Evolutionary conservation across 495 filamentous ascomycete species (phyloP).

Genomic region (Neurospora africana): DNA sequence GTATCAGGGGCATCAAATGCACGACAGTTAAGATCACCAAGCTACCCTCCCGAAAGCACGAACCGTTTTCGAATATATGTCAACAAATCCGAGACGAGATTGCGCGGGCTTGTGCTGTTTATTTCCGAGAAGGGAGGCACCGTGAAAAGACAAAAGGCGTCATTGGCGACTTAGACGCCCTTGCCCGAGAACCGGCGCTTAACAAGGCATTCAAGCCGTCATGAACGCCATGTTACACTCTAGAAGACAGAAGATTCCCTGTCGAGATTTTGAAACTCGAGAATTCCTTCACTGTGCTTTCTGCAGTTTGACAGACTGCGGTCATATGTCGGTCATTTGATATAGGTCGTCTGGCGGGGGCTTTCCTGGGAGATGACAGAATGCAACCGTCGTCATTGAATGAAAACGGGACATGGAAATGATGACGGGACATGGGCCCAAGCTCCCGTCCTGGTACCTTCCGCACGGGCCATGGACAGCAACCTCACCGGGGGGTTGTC

Average conservation of each 20-base stretch:
- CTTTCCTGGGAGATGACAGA: not conserved
- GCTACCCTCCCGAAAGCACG: not conserved
- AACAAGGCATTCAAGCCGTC: not conserved
- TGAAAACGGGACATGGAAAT: not conserved
- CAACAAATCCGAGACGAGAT: not conserved
- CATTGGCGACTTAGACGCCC: not conserved
- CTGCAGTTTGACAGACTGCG: not conserved
- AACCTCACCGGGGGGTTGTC: not conserved
- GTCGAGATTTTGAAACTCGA: not conserved
- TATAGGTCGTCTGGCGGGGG: not conserved
- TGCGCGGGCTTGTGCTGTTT: not conserved
- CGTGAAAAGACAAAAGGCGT: not conserved
- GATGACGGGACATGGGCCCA: not conserved
- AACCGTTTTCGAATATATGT: not conserved
- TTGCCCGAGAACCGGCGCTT: not conserved
- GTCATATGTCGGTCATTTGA: not conserved
- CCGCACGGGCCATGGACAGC: not conserved
- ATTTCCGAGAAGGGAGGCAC: not conserved
- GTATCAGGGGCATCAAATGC: not conserved
- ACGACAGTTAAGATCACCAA: not conserved
- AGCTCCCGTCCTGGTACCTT: not conserved
- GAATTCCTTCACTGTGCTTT: not conserved
- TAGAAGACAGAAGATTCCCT: not conserved
- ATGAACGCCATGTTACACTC: not conserved
- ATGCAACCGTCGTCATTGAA: not conserved